Evolutionary conservation across 2,329 filamentous ascomycete genomes (phyloP).

Genomic region (Aspergillus niger): DNA sequence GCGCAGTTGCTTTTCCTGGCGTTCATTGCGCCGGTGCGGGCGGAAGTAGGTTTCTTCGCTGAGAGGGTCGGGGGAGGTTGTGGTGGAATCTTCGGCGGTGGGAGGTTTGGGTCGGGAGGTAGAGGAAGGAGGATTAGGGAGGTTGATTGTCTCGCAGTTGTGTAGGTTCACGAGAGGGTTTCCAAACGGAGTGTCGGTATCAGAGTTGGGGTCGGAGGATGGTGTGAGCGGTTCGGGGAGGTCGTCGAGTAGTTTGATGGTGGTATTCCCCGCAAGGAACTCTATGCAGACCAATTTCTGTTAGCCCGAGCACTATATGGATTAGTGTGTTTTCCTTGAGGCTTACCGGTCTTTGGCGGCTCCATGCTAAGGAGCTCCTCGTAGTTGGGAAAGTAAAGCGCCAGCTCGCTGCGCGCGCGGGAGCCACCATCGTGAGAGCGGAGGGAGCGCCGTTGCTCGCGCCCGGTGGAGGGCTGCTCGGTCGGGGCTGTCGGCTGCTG

Average conservation of each 20-base stretch:
- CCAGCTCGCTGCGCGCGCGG: conserved; percentile 86
- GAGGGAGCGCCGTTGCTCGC: conserved; percentile 69
- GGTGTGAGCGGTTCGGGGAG: conserved; percentile 36
- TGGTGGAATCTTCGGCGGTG: not conserved
- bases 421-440: conserved; percentile 81
- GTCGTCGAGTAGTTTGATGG: conserved; percentile 70
- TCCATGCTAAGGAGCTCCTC: conserved; percentile 90
- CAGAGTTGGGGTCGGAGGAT: conserved; percentile 23
- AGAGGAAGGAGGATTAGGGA: conserved; percentile 15
- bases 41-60: conserved; percentile 58
- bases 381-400: conserved; percentile 89
- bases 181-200: conserved; percentile 32
- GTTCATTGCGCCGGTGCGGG: conserved; percentile 62
- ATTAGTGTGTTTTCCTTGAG: not conserved
- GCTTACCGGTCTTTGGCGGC: conserved; percentile 71
- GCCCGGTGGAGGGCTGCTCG: conserved; percentile 9
- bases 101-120: conserved; percentile 19
- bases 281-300: conserved; percentile 52
- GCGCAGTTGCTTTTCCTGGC: conserved; percentile 67
- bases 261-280: conserved; percentile 70
- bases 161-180: conserved; percentile 43
- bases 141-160: conserved; percentile 36
- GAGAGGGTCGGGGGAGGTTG: conserved; percentile 54
- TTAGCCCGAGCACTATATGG: not conserved
- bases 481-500: not conserved